phyloP scores from a whole-genome alignment of 306 rosid species.

The Trifolium subterraneum region DNA sequence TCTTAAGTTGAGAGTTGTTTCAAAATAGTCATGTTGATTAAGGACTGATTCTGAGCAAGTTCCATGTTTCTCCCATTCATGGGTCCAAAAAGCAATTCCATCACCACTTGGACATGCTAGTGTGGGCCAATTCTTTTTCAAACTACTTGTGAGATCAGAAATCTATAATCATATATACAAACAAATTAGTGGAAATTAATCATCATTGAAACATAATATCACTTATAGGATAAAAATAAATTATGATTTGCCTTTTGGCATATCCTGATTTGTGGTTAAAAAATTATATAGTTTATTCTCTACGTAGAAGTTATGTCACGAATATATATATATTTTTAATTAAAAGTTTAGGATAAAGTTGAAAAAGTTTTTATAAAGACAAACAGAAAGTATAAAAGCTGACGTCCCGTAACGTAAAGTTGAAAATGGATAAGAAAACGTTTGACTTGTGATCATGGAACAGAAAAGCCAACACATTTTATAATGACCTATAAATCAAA shows the following conservation, averaged over 20 bases:
- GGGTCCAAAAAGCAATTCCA: conserved; percentile 65
- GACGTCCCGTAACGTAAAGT: neutral
- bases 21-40: conserved; percentile 69
- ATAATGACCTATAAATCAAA: conserved; percentile 2
- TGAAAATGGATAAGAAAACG: neutral
- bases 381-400: neutral
- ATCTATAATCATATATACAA: conserved; percentile 33
- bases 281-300: neutral
- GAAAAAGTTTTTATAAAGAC: conserved; percentile 26
- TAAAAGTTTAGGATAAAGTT: conserved; percentile 3
- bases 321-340: conserved; percentile 11
- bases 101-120: conserved; percentile 74
- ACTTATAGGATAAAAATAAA: conserved; percentile 19
- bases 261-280: neutral
- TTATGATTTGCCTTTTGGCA: neutral
- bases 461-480: conserved; percentile 3
- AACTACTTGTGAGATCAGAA: conserved; percentile 29
- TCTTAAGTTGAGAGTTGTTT: conserved; percentile 58
- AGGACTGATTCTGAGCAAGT: conserved; percentile 76
- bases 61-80: conserved; percentile 85
- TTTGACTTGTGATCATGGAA: neutral
- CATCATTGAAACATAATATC: neutral
- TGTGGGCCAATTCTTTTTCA: conserved; percentile 71
- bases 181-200: conserved; percentile 22
- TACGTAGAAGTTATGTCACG: conserved; percentile 2